phyloP scores from a whole-genome alignment of 305 asterid species.

The Solanum aculeatissimum region DNA sequence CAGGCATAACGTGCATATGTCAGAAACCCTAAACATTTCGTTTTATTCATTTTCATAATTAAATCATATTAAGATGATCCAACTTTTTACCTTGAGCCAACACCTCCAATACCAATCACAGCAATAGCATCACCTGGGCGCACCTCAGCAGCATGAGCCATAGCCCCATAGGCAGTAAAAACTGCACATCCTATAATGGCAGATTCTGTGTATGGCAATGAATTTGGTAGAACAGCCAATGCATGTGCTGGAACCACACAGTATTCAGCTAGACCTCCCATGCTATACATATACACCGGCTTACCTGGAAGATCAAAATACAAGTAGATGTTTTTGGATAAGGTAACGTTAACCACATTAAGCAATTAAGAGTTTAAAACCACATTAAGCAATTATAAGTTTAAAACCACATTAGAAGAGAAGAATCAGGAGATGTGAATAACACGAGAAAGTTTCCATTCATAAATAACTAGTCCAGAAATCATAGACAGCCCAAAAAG shows the following conservation, averaged over 20 bases:
- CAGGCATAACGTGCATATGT: not conserved
- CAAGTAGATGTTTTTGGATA: not conserved
- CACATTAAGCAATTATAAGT: not conserved
- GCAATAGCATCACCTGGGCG: conserved; percentile 89
- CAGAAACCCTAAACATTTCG: not conserved
- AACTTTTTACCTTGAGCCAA: conserved; percentile 79
- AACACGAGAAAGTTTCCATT: not conserved
- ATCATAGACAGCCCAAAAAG: not conserved
- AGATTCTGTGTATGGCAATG: conserved; percentile 89
- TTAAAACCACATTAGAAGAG: not conserved
- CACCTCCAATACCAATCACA: conserved; percentile 96
- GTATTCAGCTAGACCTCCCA: conserved; percentile 98
- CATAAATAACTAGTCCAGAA: not conserved
- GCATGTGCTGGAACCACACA: conserved; percentile 95
- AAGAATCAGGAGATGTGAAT: not conserved
- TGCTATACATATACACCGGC: conserved; percentile 96
- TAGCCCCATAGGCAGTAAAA: conserved; percentile 97
- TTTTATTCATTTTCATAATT: not conserved
- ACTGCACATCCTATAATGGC: conserved; percentile 95
- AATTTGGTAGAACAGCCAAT: conserved; percentile 54
- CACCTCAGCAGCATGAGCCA: conserved; percentile 97
- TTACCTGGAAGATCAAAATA: conserved; percentile 49
- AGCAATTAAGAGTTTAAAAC: not conserved
- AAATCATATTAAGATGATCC: not conserved
- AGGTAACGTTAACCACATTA: not conserved